phyloP scores from a whole-genome alignment of 495 filamentous ascomycete genomes.

The Glarea lozoyensis region DNA sequence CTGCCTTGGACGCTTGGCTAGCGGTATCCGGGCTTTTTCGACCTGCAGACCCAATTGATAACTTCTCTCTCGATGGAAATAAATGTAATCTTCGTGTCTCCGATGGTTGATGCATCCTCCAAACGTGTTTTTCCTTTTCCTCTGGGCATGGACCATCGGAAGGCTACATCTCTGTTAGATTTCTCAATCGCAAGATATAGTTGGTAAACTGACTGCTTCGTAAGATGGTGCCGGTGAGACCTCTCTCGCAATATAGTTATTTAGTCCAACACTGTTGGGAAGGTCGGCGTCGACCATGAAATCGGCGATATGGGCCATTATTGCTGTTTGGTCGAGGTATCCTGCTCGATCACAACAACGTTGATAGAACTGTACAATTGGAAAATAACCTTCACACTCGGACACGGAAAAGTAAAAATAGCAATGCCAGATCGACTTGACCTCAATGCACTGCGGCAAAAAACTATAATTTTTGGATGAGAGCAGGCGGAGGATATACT shows the following conservation, averaged over 20 bases:
- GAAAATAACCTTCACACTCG: background rate
- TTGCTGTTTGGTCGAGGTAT: conserved; percentile 3
- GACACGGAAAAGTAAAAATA: background rate
- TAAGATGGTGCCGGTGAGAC: conserved; percentile 15
- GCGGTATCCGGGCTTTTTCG: conserved; percentile 40
- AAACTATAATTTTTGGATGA: background rate
- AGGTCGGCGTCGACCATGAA: conserved; percentile 15
- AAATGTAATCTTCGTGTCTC: conserved; percentile 39
- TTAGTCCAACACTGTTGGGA: conserved; percentile 18
- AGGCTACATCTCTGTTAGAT: conserved; percentile 10
- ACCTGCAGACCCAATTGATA: conserved; percentile 20
- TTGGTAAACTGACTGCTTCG: conserved; percentile 9
- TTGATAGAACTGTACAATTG: background rate
- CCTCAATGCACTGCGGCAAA: conserved; percentile 4
- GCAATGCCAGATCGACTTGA: conserved; percentile 5
- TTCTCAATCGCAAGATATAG: background rate
- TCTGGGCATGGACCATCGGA: conserved; percentile 27
- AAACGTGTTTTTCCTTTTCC: conserved; percentile 33
- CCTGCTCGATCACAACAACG: conserved; percentile 3
- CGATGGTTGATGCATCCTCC: conserved; percentile 44
- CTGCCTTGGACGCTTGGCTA: conserved; percentile 31
- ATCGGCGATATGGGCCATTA: conserved; percentile 25
- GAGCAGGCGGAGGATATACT: conserved; percentile 19
- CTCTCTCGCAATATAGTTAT: conserved; percentile 25
- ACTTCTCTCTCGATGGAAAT: conserved; percentile 35